phyloP scores from a whole-genome alignment of 768 basidiomycete genomes.

The Daedalea quercina region DNA sequence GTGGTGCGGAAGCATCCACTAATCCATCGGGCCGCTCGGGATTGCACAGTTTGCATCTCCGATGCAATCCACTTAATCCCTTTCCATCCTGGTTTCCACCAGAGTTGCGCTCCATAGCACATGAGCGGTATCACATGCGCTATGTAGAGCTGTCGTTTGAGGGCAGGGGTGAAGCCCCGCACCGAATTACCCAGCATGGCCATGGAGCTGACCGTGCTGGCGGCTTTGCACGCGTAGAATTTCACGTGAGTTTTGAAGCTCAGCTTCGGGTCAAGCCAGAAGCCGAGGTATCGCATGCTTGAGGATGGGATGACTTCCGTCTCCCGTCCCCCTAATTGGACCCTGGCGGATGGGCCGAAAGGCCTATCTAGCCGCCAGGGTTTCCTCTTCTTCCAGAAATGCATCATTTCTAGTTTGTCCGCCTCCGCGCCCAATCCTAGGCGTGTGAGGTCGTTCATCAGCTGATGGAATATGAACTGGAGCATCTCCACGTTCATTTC shows the following conservation, averaged over 20 bases:
- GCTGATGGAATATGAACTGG: background rate
- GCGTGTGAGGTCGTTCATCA: slow-evolving; percentile 1
- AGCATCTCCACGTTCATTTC: background rate
- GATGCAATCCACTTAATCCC: slow-evolving; percentile 2
- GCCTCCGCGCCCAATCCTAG: slow-evolving; percentile 8
- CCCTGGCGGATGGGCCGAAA: background rate
- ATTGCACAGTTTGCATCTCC: slow-evolving; percentile 10
- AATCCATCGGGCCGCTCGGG: slow-evolving; percentile 13
- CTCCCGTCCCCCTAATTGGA: background rate
- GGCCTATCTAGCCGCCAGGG: background rate
- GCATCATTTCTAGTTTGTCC: slow-evolving; percentile 14
- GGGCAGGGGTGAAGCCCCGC: slow-evolving; percentile 8
- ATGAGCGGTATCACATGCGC: slow-evolving; percentile 12
- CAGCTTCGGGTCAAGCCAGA: slow-evolving; percentile 10
- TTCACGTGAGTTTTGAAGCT: slow-evolving; percentile 7
- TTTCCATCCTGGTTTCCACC: slow-evolving; percentile 13
- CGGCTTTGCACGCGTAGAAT: slow-evolving; percentile 8
- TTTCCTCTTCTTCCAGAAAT: slow-evolving; percentile 2
- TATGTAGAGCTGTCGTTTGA: slow-evolving; percentile 13
- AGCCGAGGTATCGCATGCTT: slow-evolving; percentile 11
- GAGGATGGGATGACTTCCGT: background rate
- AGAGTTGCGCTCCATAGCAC: slow-evolving; percentile 14
- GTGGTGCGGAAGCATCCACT: slow-evolving; percentile 15
- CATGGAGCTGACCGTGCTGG: slow-evolving; percentile 5
- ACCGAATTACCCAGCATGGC: slow-evolving; percentile 14